Evolutionary conservation across 2,329 filamentous ascomycete species (phyloP), one percentile per base, ranked within the genome.

Genomic region (Penicillium psychrosexuale): DNA sequence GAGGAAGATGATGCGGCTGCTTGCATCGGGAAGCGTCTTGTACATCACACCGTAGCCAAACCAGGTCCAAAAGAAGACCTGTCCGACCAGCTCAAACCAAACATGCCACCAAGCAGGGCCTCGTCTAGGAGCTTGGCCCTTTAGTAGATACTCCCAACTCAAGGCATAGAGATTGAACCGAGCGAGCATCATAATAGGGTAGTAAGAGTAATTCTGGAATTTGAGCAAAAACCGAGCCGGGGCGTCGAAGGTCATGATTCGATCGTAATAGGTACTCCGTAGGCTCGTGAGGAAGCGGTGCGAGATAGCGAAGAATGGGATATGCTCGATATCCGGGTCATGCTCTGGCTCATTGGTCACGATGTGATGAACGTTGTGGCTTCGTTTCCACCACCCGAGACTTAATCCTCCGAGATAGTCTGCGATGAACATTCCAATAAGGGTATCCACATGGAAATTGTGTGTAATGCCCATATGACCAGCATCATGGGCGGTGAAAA

Each of bases 391-490:
- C 94, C 94, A 99, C 42, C 93, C 90, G 51, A 96, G 77, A 27
- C 91, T 96, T 33, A 99, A 76, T 0, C 94, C 94, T 36, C 94
- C 94, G 19, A 94, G 77, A 65, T 88, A 97, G 71, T 96, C 89
- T 50, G 92, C 91, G 66, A 97, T 88, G 61, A 96, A 76, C 68
- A 97, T 96, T 46, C 91, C 93, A 59, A 99, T 90, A 46, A 88
- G 80, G 1, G 88, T 88, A 72, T 99, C 94, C 36, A 85, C 75
- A 47, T 89, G 86, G 71, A 93, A 97, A 69, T 87, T 81, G 74
- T 97, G 93, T 2, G 94, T 99, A 65, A 99, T 96, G 62, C 90
- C 94, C 88, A 97, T 96, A 73, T 99, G 94, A 7, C 91, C 92
- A 47, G 93, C 90, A 78, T 99, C 94, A 73, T 99, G 94, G 57